A percentile compares a stretch with the other conserved stretches of the same genome.
Evolutionary conservation across 2,329 filamentous ascomycete genomes (phyloP).

Genomic region (Ilyonectria destructans): DNA sequence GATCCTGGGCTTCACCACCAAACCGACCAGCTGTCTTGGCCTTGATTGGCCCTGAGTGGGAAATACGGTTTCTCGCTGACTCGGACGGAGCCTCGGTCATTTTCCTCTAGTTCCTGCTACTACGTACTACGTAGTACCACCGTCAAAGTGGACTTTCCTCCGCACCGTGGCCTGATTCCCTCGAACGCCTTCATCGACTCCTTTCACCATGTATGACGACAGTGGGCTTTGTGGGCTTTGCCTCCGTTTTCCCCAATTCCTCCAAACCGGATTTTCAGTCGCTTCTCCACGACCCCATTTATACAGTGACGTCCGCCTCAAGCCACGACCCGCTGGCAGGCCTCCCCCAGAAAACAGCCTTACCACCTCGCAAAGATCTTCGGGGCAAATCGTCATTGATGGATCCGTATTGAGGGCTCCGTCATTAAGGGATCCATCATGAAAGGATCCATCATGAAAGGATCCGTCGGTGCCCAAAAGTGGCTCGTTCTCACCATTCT

Average conservation of each 20-base stretch:
- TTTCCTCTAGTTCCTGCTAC: neutral
- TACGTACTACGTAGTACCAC: no score
- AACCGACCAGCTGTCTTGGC: neutral
- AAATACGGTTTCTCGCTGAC: neutral
- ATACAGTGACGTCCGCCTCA: neutral
- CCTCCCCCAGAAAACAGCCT: slow-evolving; percentile 12
- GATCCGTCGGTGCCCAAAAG: slow-evolving; percentile 2
- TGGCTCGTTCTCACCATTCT: slow-evolving; percentile 7
- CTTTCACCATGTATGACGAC: neutral
- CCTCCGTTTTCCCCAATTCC: slow-evolving; percentile 8
- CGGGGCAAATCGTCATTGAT: neutral
- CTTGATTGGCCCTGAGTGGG: neutral
- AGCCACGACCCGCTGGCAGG: slow-evolving; percentile 10
- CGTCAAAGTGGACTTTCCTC: neutral
- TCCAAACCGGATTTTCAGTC: neutral
- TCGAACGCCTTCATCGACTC: neutral
- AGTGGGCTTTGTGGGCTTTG: neutral
- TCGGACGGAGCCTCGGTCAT: neutral
- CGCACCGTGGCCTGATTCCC: neutral
- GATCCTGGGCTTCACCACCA: neutral
- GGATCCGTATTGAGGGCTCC: neutral
- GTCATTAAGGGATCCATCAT: neutral
- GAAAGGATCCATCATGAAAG: neutral
- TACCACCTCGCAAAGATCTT: neutral
- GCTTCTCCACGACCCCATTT: neutral